Evolutionary conservation across 371 early-diverging fungal genomes (phyloP), one percentile per base, ranked within the genome.

Genomic region (Mortierella sp.): DNA sequence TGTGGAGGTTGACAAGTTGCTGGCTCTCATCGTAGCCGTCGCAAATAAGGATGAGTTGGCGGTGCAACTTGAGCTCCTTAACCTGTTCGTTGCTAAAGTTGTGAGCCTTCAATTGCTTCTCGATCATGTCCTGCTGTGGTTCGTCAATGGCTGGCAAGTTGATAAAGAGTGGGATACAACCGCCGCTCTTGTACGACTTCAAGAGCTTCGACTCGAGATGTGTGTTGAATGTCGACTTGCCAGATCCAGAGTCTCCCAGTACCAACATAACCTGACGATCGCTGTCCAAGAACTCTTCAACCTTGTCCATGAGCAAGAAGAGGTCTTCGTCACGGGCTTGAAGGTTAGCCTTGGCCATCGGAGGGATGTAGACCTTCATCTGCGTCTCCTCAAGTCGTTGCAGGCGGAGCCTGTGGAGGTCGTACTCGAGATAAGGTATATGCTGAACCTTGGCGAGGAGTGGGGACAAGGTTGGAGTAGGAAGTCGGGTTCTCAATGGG

Each of bases 1-100:
- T 48, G 46, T 73, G 46, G 0, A 72, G 69, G 55, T 73, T 78
- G 26, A 9, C 0, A 0, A 46, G 28, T 1, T 26, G 69, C 34
- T 43, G 67, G 34, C 40, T 53, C 54, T 73, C 78, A 34, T 78
- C 78, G 48, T 73, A 78, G 1, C 78, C 73, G n/a, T n/a, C n/a
- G n/a, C n/a, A n/a, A n/a, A n/a, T n/a, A n/a, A n/a, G n/a, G n/a
- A n/a, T n/a, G n/a, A 40, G 69, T 69, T 69, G 73, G 8, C 69
- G 8, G 5, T 6, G 16, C 14, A 11, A 14, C 69, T 73, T 64
- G 2, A 78, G n/a, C 46, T 72, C 73, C 34, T 44, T 0, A 28
- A 78, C 73, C 55, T 78, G 73, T 0, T 1, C 40, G 0, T 78
- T 69, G 2, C 40, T 48, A 21, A 78, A 73, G 1, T 34, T 16